phyloP scores from a whole-genome alignment of 148 eudicot genomes.

The Chenopodium berlandieri region DNA sequence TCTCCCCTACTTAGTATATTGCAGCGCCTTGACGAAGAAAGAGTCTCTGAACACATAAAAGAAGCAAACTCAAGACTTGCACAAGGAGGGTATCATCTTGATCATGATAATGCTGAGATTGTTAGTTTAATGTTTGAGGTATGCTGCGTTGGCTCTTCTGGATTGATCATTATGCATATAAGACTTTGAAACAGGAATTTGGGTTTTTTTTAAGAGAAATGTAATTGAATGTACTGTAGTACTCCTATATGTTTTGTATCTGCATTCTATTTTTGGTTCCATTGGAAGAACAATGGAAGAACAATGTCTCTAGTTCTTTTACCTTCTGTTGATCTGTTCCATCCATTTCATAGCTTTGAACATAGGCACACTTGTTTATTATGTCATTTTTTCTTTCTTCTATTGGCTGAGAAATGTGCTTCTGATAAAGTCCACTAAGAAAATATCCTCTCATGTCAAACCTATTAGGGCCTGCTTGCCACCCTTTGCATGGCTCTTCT shows the following conservation, averaged over 20 bases:
- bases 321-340: neutral
- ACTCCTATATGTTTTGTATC: neutral
- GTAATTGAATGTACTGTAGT: neutral
- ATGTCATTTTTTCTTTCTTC: neutral
- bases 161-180: neutral
- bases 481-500: neutral
- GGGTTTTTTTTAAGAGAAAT: neutral
- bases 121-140: constrained; percentile 97
- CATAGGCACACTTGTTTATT: neutral
- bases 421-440: neutral
- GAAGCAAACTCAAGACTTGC: constrained; percentile 62
- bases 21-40: constrained; percentile 78
- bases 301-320: neutral
- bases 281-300: neutral
- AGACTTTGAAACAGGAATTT: neutral
- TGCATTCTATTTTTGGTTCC: neutral
- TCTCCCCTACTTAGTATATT: constrained; percentile 77
- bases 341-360: neutral
- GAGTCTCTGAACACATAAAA: constrained; percentile 67
- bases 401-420: neutral
- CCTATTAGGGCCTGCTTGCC: neutral
- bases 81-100: constrained; percentile 57
- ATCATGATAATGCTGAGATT: constrained; percentile 54
- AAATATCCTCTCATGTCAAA: neutral
- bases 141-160: constrained; percentile 4